Conservation (phyloP, 192 early-diverging fungal species). For the Coemansia sp. region DNA sequence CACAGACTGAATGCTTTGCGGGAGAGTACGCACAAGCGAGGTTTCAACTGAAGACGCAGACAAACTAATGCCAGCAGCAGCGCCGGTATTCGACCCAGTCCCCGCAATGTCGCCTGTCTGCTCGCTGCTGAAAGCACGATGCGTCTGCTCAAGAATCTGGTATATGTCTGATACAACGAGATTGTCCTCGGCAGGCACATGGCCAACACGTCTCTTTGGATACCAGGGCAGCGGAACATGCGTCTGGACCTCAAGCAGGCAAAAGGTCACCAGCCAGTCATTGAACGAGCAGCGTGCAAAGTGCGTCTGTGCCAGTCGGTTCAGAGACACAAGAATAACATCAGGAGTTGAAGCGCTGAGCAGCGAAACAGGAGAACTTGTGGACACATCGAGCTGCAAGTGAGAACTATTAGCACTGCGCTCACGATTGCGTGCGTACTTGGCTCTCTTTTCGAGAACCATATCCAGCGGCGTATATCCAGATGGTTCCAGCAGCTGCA, state of each 20-base stretch:
- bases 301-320: conserved; percentile 49
- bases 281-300: conserved; percentile 54
- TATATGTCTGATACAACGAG: conserved; percentile 67
- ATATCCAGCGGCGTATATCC: conserved; percentile 33
- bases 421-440: conserved; percentile 36
- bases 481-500: conserved; percentile 37
- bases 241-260: conserved; percentile 55
- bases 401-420: conserved; percentile 15
- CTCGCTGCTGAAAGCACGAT: conserved; percentile 29
- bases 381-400: conserved; percentile 18
- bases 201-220: conserved; percentile 44
- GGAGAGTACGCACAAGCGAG: conserved; percentile 59
- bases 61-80: conserved; percentile 3
- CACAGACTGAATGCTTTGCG: conserved; percentile 66
- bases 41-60: conserved; percentile 54
- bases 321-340: conserved; percentile 39
- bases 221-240: conserved; percentile 55
- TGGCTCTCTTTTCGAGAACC: conserved; percentile 38
- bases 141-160: conserved; percentile 60
- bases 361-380: conserved; percentile 34
- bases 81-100: conserved; percentile 10
- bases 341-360: conserved; percentile 36
- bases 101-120: conserved; percentile 21
- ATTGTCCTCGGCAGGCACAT: conserved; percentile 59
- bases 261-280: conserved; percentile 56